Conservation (phyloP, 2,329 filamentous ascomycete genomes). For the Talaromyces pinophilus region DNA sequence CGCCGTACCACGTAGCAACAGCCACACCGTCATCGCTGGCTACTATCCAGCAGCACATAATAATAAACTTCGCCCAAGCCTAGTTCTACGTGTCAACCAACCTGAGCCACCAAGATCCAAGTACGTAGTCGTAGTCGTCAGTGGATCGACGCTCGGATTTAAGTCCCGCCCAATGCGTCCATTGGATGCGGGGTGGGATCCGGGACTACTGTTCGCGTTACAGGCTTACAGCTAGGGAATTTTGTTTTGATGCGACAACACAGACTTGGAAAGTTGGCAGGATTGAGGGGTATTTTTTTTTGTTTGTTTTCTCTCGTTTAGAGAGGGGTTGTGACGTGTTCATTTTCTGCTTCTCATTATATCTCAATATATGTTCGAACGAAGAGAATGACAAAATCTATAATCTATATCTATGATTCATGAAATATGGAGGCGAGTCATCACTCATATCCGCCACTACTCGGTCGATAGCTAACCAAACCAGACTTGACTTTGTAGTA, state of each 20-base stretch:
- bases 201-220: neutral
- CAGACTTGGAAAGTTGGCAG: neutral
- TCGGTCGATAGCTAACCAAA: neutral
- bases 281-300: neutral
- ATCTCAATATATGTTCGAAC: neutral
- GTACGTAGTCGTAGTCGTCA: neutral
- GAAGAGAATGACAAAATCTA: neutral
- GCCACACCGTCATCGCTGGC: neutral
- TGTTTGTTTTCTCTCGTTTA: neutral
- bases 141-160: neutral
- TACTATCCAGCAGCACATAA: neutral
- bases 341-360: neutral
- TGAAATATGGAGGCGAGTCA: neutral
- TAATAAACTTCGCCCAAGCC: neutral
- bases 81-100: neutral
- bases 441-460: neutral
- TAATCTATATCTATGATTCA: neutral
- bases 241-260: neutral
- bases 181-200: neutral
- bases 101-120: neutral
- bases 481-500: neutral
- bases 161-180: neutral
- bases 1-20: neutral
- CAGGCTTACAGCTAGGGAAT: neutral
- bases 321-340: neutral